These are phyloP conservation scores for Bauhinia variegata DNA, from an alignment of 306 rosid genomes.

Conservation along the genomic window DNA sequence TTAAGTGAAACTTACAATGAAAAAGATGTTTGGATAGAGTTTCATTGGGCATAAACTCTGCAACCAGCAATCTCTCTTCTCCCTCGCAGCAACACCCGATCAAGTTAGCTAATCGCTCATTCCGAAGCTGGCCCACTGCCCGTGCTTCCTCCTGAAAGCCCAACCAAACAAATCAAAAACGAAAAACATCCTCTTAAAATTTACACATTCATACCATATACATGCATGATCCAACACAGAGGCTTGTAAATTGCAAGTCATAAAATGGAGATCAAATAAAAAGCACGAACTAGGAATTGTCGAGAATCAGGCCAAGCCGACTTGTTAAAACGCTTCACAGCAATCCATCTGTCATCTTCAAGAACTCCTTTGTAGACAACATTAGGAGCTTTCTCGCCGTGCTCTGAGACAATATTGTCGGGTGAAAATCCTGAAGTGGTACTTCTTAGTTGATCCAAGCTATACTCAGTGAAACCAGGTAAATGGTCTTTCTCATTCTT, in stretches of 20 bases:
- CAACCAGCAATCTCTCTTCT: slow-evolving; percentile 86
- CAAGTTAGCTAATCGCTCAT: slow-evolving; percentile 81
- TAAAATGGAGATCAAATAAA: slow-evolving; percentile 21
- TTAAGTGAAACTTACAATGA: slow-evolving; percentile 61
- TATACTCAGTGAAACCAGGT: slow-evolving; percentile 76
- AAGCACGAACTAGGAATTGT: slow-evolving; percentile 78
- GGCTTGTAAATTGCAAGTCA: not conserved
- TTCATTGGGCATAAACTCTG: slow-evolving; percentile 96
- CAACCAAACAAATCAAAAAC: slow-evolving; percentile 33
- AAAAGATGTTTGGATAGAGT: slow-evolving; percentile 97
- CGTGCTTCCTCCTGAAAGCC: slow-evolving; percentile 79
- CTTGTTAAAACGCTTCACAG: slow-evolving; percentile 92
- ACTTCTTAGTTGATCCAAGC: slow-evolving; percentile 69
- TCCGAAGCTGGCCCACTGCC: slow-evolving; percentile 83
- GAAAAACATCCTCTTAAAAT: slow-evolving; percentile 13
- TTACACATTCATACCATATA: too few species aligned
- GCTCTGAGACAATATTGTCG: slow-evolving; percentile 92
- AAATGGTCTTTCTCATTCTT: slow-evolving; percentile 55
- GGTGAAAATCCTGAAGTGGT: slow-evolving; percentile 89
- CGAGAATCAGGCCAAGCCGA: slow-evolving; percentile 99
- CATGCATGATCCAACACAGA: not conserved
- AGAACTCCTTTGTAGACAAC: slow-evolving; percentile 84
- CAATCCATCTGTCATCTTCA: slow-evolving; percentile 70
- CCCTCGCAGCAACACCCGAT: slow-evolving; percentile 94
- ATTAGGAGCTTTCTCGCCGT: slow-evolving; percentile 99